A percentile compares a stretch with the other conserved stretches of the same genome.
phyloP scores from a whole-genome alignment of 75 land plant species.

The Pseudotsuga menziesii region DNA sequence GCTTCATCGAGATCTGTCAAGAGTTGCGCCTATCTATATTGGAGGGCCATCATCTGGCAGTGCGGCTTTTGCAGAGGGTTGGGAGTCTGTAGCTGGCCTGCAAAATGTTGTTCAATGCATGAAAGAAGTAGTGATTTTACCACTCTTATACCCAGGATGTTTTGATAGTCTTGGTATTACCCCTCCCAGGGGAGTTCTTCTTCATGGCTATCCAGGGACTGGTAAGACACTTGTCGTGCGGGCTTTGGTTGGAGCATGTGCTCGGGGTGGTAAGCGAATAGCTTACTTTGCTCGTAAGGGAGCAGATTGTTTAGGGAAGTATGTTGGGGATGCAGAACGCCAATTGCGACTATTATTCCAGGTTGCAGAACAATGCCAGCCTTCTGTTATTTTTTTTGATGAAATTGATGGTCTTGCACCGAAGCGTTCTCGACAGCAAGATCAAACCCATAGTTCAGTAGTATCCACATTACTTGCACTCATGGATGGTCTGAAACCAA shows the following conservation, averaged over 20 bases:
- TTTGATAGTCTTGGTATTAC: slow-evolving; percentile 68
- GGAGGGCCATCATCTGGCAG: slow-evolving; percentile 48
- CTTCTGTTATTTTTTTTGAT: slow-evolving; percentile 98
- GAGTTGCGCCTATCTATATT: slow-evolving; percentile 76
- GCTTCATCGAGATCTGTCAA: slow-evolving; percentile 76
- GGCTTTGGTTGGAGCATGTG: slow-evolving; percentile 86
- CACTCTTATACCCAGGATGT: slow-evolving; percentile 84
- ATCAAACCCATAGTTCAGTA: slow-evolving; percentile 95
- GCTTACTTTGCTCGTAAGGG: slow-evolving; percentile 98
- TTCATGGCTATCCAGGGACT: slow-evolving; percentile 98
- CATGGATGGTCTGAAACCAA: slow-evolving; percentile 82
- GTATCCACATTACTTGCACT: slow-evolving; percentile 93
- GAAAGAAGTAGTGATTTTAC: slow-evolving; percentile 94
- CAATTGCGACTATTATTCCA: slow-evolving; percentile 89
- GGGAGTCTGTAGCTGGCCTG: slow-evolving; percentile 92
- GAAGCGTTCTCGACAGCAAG: slow-evolving; percentile 72
- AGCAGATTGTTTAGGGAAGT: slow-evolving; percentile 95
- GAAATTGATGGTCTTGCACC: slow-evolving; percentile 99
- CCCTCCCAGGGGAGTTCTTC: slow-evolving; percentile 92
- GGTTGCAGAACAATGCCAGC: slow-evolving; percentile 90
- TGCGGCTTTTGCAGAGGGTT: slow-evolving; percentile 50
- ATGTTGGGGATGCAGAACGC: slow-evolving; percentile 98
- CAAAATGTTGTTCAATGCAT: slow-evolving; percentile 82
- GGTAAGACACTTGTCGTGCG: slow-evolving; percentile 93
- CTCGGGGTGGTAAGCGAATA: slow-evolving; percentile 74